Base-by-base conservation (phyloP, 768 basidiomycete species). In the Termitomyces sp. region DNA sequence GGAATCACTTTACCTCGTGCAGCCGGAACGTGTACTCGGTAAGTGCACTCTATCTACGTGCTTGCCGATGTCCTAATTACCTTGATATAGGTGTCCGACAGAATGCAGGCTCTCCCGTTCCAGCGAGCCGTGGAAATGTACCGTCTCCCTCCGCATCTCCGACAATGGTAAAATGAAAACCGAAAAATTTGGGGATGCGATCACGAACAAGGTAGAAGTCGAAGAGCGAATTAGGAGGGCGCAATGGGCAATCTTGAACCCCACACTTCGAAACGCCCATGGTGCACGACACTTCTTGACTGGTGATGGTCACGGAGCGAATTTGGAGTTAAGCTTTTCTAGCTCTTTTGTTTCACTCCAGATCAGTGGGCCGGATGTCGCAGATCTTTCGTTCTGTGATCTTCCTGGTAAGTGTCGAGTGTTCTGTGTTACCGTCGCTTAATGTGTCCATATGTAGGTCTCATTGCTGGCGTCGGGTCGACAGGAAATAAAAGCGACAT, bases 191-290 rank as follows among this genome's bases (percentile, higher is more conserved):
- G 85, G 85, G 0, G 62, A 63, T 0, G 62, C 73, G 0, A 86
- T 90, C 35, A 73, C 67, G 40, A 71, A 80, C 53, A 84, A 83
- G 60, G 60, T 64, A 0, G 64, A 77, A 0, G 87, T 90, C 2
- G 86, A 89, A 57, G 85, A 86, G 4, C 77, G 85, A 4, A 85
- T 90, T 50, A 75, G 84, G 14, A 76, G 84, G 0, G 88, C 88
- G 0, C 87, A 88, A 61, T 70, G 72, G 1, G 87, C 87, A 0
- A 83, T 89, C 26, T 73, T 89, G 6, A 87, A 86, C 54, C 87
- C 87, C 0, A 73, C 66, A 48, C 68, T 63, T 2, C 55, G 68
- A 1, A 51, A 44, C 3, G 35, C 58, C 6, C 51, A 56, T 30
- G 57, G 58, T 1, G 20, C 47, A 3, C 51, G 45, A 14, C 32